Base-by-base conservation (phyloP, 306 rosid genomes). In the Mimosa bimucronata region DNA sequence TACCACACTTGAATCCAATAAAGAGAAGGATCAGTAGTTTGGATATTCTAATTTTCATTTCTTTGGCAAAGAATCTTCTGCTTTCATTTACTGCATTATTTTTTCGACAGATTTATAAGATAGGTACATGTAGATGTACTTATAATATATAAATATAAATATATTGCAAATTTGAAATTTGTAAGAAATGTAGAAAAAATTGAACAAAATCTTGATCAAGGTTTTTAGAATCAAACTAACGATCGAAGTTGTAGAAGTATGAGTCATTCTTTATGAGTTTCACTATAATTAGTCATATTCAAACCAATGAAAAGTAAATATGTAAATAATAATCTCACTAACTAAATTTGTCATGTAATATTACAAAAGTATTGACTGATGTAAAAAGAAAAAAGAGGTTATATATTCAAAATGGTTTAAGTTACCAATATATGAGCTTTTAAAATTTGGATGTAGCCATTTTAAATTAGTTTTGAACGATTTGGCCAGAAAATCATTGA, bases 1-100 rank as follows among this genome's bases (percentile, higher is more conserved):
- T 61, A 61, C 67, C 38, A 28, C 65, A 70, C 58, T 70, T 65
- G 10, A 71, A 25, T 41, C 21, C 42, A 13, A 66, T 68, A 31
- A 11, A 44, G 41, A 74, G 58, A 69, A 14, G 16, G 73, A 34
- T 46, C n/a, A 46, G 31, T 44, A 19, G 60, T n/a, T 53, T 52
- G 58, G 58, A 18, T 52, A 23, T 52, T 52, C 1, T 19, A 52
- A 52, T 52, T 52, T 16, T 50, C 19, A 18, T 19, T 19, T 50
- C 0, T 50, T 18, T 52, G 25, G 58, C 58, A 3, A 52, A 19
- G 58, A 52, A 52, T 52, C 58, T 7, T 52, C 21, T 19, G n/a
- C 0, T 52, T 50, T 50, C 6, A 21, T 16, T 5, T 18, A 18
- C 21, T 18, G 7, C 60, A 19, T 52, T n/a, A 19, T 52, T n/a